Base-by-base conservation (phyloP, 2,329 filamentous ascomycete species). In the Botrytis fabae region DNA sequence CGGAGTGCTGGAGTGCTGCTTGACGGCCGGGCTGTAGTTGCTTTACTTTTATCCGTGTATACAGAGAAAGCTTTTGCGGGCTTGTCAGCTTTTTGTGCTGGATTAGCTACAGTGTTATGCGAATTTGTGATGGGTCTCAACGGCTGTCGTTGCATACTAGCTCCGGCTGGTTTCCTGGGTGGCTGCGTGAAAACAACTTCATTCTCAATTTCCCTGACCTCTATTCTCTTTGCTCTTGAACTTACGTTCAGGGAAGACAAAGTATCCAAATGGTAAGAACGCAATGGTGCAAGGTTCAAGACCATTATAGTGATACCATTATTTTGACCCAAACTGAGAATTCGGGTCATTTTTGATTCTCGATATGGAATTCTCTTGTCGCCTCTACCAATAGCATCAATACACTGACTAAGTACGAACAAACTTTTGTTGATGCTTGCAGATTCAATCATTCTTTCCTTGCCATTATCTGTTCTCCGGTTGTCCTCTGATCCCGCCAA, bases 361-460 rank as follows among this genome's bases (percentile, higher is more conserved):
- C 95, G 88, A 81, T 97, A 98, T 0, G 96, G 95, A 79, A 98
- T 95, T 48, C 95, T 89, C 78, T 87, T 88, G 80, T 91, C 89
- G 46, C 89, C 89, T 38, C 89, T 85, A 1, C 92, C 93, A 80
- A 98, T 98, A 72, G 95, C 95, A 81, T 98, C 95, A 70, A 98
- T 95, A 79, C 95, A 98, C 81, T 97, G 94, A 61, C 94, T 95
- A 66, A 98, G 85, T 28, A 98, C 95, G 79, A 98, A 98, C 10
- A 98, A 86, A 76, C 93, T 97, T 84, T 98, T 98, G 87, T 98
- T 98, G 85, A 98, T 98, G 79, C 93, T 95, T 0, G 95, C 94
- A 57, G 94, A 97, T 82, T 98, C 95, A n/a, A 97, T 89, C 81
- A 98, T 86, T 40, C 95, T 88, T 82, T 97, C 94, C 81, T 95